These are phyloP conservation scores for Microdochium trichocladiopsis DNA, from an alignment of 2,329 filamentous ascomycete species.

Conservation along the genomic window DNA sequence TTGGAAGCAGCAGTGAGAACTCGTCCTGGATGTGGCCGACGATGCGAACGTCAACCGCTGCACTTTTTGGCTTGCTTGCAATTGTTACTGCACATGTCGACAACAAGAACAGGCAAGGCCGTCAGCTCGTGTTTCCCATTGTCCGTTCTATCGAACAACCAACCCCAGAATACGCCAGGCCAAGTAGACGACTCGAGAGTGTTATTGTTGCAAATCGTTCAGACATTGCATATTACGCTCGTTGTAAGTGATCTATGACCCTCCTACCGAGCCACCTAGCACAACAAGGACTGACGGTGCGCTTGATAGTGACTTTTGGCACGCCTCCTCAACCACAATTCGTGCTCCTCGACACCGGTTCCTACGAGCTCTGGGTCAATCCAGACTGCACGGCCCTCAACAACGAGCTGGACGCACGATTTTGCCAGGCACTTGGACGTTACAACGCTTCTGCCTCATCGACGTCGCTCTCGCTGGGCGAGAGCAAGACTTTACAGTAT, in stretches of 20 bases:
- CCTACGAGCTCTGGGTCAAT: constrained; percentile 58
- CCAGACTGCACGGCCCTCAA: constrained; percentile 43
- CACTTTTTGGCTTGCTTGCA: not conserved
- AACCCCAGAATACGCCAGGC: not conserved
- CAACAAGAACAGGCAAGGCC: not conserved
- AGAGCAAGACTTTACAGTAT: constrained; percentile 36
- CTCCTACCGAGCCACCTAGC: constrained; percentile 1
- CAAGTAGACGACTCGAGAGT: not conserved
- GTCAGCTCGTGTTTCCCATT: not conserved
- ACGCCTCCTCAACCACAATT: constrained; percentile 45
- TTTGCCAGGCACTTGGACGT: constrained; percentile 37
- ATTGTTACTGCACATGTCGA: not conserved
- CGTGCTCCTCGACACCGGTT: constrained; percentile 52
- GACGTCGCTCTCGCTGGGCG: constrained; percentile 22
- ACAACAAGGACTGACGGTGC: constrained; percentile 9
- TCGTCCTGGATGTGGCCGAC: too few species aligned
- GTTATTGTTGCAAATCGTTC: constrained; percentile 39
- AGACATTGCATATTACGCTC: constrained; percentile 46
- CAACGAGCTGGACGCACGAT: constrained; percentile 27
- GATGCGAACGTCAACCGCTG: not conserved
- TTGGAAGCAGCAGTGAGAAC: too few species aligned
- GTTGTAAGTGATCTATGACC: constrained; percentile 24
- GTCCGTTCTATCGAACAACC: not conserved
- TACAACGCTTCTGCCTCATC: constrained; percentile 36
- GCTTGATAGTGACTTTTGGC: constrained; percentile 37